Evolutionary conservation across 768 basidiomycete species (phyloP).

Genomic region (Termitomyces sp.): DNA sequence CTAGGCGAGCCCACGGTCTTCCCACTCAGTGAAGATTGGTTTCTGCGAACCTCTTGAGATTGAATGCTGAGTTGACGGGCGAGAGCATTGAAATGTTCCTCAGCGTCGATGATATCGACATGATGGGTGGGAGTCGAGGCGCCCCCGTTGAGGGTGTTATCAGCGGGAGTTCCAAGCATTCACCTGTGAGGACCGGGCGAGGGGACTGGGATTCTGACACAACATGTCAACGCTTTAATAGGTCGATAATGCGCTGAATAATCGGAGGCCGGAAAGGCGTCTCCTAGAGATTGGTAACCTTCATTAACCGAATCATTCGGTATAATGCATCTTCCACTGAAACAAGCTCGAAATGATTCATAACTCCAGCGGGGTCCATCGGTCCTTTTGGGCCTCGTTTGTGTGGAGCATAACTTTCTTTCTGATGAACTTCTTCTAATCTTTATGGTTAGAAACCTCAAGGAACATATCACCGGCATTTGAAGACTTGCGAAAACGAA

Average conservation of each 20-base stretch:
- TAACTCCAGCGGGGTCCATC: neutral
- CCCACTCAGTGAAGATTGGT: slow-evolving; percentile 18
- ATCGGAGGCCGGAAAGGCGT: slow-evolving; percentile 5
- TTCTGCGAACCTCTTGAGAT: slow-evolving; percentile 18
- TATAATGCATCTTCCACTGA: neutral
- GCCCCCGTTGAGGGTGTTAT: slow-evolving; percentile 26
- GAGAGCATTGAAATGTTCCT: slow-evolving; percentile 52
- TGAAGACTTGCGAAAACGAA: too few species aligned
- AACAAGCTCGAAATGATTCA: neutral
- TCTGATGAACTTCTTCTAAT: too few species aligned
- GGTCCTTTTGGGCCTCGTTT: neutral
- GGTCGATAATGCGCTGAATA: slow-evolving; percentile 8
- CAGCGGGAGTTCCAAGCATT: slow-evolving; percentile 26
- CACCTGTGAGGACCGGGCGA: slow-evolving; percentile 4
- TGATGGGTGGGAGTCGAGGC: slow-evolving; percentile 20
- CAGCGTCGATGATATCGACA: slow-evolving; percentile 47
- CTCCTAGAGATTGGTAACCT: slow-evolving; percentile 1
- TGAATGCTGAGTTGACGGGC: slow-evolving; percentile 35
- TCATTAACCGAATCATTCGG: slow-evolving; percentile 9
- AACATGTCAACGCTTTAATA: slow-evolving; percentile 7
- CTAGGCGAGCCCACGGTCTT: slow-evolving; percentile 33
- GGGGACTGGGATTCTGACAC: neutral
- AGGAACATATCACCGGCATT: too few species aligned
- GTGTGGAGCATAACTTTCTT: neutral
- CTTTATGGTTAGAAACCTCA: too few species aligned